Percentiles rank a stretch among this genome's conserved stretches.
phyloP scores from a whole-genome alignment of 2,329 filamentous ascomycete genomes.

The Diplodia corticola region DNA sequence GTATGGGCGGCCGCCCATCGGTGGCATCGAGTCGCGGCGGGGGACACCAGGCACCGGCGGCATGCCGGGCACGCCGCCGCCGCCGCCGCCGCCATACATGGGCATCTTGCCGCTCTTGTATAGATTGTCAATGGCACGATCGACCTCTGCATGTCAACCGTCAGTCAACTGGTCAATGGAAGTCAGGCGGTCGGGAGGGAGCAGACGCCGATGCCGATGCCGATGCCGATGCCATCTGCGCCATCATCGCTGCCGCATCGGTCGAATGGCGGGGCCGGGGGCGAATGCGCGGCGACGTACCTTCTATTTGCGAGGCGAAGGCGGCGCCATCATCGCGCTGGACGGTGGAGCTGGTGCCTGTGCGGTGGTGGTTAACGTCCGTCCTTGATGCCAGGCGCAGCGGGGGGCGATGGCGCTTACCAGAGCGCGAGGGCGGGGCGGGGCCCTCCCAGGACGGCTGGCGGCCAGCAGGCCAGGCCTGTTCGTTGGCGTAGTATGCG shows the following conservation, averaged over 20 bases:
- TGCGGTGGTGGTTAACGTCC: slow-evolving; percentile 31
- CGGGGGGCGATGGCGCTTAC: slow-evolving; percentile 47
- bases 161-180: not conserved
- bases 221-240: not conserved
- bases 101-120: slow-evolving; percentile 84
- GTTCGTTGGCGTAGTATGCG: slow-evolving; percentile 66
- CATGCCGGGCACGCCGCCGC: slow-evolving; percentile 19
- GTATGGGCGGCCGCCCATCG: slow-evolving; percentile 58
- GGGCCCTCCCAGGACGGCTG: slow-evolving; percentile 74
- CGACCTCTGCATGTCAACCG: slow-evolving; percentile 69
- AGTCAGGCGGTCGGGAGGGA: not conserved
- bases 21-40: slow-evolving; percentile 79
- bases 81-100: slow-evolving; percentile 53
- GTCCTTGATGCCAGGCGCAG: slow-evolving; percentile 25
- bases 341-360: slow-evolving; percentile 72
- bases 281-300: slow-evolving; percentile 55
- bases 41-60: slow-evolving; percentile 13
- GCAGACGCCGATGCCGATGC: not conserved
- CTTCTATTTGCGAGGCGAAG: slow-evolving; percentile 86
- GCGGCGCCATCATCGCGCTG: slow-evolving; percentile 70
- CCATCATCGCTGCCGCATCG: not conserved
- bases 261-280: not conserved
- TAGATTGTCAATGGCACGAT: slow-evolving; percentile 91
- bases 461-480: slow-evolving; percentile 61
- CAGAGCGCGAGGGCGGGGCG: slow-evolving; percentile 69